Conservation (phyloP, 345 rosid species). For the Ceriops decandra region DNA sequence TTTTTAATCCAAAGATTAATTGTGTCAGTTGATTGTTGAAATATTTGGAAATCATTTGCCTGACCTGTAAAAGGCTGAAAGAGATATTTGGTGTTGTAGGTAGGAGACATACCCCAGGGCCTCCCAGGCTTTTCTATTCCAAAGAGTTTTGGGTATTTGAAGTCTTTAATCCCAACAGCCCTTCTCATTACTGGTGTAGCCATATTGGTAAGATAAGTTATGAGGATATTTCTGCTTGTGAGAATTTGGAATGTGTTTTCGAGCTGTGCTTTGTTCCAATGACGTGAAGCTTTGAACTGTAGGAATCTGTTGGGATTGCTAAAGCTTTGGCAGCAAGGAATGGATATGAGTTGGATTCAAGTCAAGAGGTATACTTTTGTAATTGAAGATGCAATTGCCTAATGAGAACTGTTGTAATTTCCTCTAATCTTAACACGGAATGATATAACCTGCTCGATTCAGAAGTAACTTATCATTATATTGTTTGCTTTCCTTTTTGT, state of each 20-base stretch:
- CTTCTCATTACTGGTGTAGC: slow-evolving; percentile 97
- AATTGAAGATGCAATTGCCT: neutral
- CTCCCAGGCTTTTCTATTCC: slow-evolving; percentile 91
- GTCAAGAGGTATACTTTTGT: slow-evolving; percentile 65
- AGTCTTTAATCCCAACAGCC: slow-evolving; percentile 84
- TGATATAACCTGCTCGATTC: neutral
- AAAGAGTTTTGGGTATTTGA: slow-evolving; percentile 55
- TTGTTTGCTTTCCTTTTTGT: neutral
- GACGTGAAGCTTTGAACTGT: slow-evolving; percentile 20
- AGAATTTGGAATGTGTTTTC: slow-evolving; percentile 7
- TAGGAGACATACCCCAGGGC: slow-evolving; percentile 96
- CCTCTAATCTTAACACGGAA: neutral
- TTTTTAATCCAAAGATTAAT: neutral
- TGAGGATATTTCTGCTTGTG: slow-evolving; percentile 13
- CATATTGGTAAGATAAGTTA: slow-evolving; percentile 69
- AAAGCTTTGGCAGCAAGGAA: slow-evolving; percentile 98
- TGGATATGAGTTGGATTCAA: slow-evolving; percentile 94
- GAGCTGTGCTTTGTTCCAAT: slow-evolving; percentile 13
- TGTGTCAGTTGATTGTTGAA: neutral
- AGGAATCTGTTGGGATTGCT: slow-evolving; percentile 99
- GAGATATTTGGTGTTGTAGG: slow-evolving; percentile 46
- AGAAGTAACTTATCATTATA: neutral
- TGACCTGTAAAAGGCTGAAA: slow-evolving; percentile 8
- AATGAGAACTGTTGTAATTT: neutral
- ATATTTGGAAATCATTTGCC: neutral